Evolutionary conservation across 129 eudicot species (phyloP).

Genomic region (Flaveria brownii): DNA sequence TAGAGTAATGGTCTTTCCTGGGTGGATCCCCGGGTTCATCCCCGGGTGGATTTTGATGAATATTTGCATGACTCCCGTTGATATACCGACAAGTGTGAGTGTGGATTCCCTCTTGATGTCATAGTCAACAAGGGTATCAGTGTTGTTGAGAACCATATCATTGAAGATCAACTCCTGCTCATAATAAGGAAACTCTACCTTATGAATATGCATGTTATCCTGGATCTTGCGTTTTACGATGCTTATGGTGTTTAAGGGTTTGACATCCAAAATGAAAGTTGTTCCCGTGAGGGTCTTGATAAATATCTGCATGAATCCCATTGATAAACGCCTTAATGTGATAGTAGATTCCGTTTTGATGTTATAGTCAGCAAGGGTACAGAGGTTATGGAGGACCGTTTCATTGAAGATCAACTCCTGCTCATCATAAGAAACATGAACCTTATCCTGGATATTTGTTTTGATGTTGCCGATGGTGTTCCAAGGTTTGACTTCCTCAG

Average conservation of each 20-base stretch:
- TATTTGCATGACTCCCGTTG: neutral
- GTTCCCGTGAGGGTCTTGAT: neutral
- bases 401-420: neutral
- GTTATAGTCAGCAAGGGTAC: neutral
- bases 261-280: neutral
- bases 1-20: neutral
- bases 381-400: neutral
- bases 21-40: neutral
- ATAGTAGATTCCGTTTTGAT: neutral
- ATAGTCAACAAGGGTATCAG: neutral
- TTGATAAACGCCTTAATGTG: neutral
- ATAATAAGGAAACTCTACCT: neutral
- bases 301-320: neutral
- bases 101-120: neutral
- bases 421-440: neutral
- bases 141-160: neutral
- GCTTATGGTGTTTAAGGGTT: neutral
- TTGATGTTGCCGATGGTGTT: slow-evolving; percentile 2
- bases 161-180: slow-evolving; percentile 11
- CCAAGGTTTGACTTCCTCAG: neutral
- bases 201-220: neutral
- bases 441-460: neutral
- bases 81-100: neutral
- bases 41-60: neutral
- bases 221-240: neutral